A percentile compares a stretch with the other conserved stretches of the same genome.
Evolutionary conservation across 2,329 filamentous ascomycete genomes (phyloP).

Genomic region (Myriosclerotinia scirpicola): DNA sequence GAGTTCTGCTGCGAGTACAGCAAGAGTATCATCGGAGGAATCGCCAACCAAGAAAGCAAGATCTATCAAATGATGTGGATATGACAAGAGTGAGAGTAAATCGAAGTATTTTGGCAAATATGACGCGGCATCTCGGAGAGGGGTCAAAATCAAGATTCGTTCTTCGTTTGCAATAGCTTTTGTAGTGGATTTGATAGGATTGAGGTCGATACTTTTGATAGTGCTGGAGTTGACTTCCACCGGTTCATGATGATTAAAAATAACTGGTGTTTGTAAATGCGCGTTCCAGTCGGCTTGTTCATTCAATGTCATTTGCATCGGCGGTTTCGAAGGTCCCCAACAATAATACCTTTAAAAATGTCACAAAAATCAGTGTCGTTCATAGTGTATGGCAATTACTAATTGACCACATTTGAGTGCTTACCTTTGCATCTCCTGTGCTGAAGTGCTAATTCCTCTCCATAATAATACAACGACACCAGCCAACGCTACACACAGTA

Average conservation of each 20-base stretch:
- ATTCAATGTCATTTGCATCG: conserved; percentile 91
- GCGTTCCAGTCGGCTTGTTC: conserved; percentile 88
- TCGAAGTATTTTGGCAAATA: conserved; percentile 92
- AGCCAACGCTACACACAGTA: conserved; percentile 69
- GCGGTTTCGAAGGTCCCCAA: conserved; percentile 92
- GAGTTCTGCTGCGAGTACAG: conserved; percentile 80
- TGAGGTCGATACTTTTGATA: conserved; percentile 81
- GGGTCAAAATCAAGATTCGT: conserved; percentile 86
- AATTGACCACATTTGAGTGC: conserved; percentile 24
- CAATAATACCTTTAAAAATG: conserved; percentile 77
- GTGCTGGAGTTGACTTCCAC: conserved; percentile 78
- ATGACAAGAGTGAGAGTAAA: conserved; percentile 82
- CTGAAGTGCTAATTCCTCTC: conserved; percentile 78
- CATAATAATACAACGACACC: conserved; percentile 79
- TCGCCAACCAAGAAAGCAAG: conserved; percentile 93
- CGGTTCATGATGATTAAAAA: conserved; percentile 93
- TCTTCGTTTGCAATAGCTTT: conserved; percentile 80
- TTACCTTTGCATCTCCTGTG: conserved; percentile 87
- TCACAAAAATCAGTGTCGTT: conserved; percentile 15
- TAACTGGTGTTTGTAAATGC: conserved; percentile 86
- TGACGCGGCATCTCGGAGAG: conserved; percentile 81
- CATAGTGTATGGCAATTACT: background rate
- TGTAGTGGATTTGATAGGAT: conserved; percentile 76
- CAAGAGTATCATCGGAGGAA: conserved; percentile 85
- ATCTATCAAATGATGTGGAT: conserved; percentile 94